Percentiles rank a stretch among this genome's conserved stretches.
phyloP scores from a whole-genome alignment of 2,329 filamentous ascomycete genomes.

The Cytospora mali region DNA sequence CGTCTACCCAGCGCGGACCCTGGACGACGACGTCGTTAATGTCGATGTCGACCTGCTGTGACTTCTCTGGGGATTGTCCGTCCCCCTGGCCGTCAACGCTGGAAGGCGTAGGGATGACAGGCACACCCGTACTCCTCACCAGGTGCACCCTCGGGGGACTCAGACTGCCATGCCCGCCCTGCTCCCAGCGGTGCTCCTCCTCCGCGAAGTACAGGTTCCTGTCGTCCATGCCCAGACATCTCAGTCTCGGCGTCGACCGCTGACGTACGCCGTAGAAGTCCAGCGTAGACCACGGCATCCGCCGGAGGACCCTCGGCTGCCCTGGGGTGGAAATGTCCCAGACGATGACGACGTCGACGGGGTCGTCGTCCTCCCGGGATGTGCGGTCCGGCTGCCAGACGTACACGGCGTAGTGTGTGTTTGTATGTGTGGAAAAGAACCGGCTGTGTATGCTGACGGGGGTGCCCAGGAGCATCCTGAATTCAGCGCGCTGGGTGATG shows the following conservation, averaged over 20 bases:
- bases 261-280: slow-evolving; percentile 57
- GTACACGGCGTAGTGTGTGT: slow-evolving; percentile 63
- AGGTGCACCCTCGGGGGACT: slow-evolving; percentile 47
- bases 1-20: slow-evolving; percentile 54
- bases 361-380: slow-evolving; percentile 56
- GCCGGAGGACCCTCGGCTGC: slow-evolving; percentile 50
- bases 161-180: slow-evolving; percentile 46
- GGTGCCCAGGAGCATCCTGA: slow-evolving; percentile 61
- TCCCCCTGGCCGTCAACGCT: no score
- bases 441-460: slow-evolving; percentile 57
- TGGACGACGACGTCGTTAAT: slow-evolving; percentile 32
- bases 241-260: slow-evolving; percentile 51
- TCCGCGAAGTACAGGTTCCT: slow-evolving; percentile 57
- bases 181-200: slow-evolving; percentile 55
- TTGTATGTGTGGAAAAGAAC: slow-evolving; percentile 64
- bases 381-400: slow-evolving; percentile 62
- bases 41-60: background rate
- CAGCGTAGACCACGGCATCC: slow-evolving; percentile 54
- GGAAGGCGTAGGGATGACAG: slow-evolving; percentile 41
- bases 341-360: slow-evolving; percentile 59
- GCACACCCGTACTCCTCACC: slow-evolving; percentile 56
- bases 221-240: slow-evolving; percentile 53
- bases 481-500: slow-evolving; percentile 58
- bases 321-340: slow-evolving; percentile 61
- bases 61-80: background rate